Base-by-base conservation (phyloP, 2,329 filamentous ascomycete genomes). In the Diaporthe destruens region DNA sequence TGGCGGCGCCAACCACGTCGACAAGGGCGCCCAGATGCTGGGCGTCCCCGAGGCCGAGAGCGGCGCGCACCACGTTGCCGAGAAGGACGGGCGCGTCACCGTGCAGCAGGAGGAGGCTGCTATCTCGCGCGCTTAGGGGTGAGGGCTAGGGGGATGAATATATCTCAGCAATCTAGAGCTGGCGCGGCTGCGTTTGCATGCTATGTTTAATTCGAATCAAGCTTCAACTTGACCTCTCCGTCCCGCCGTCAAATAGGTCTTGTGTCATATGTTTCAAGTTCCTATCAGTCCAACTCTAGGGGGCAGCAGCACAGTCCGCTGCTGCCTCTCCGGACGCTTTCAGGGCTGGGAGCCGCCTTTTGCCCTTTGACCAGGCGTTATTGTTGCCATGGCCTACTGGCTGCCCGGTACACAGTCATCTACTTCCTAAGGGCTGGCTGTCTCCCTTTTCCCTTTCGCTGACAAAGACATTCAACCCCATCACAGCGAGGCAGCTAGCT, bases 1-100 rank as follows among this genome's bases (percentile, higher is more conserved):
- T 71, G 87, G 87, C 61, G 87, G 87, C n/a, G 81, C 81, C 71
- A 89, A 89, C 78, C 88, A 89, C 74, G 85, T 87, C 36, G 84
- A 87, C 77, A 86, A 86, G 78, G 87, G 87, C 49, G 86, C 84
- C 2, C 83, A 86, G 77, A 82, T 89, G 74, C 76, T 85, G 12
- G 77, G 78, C 11, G 75, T 74, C 12, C 61, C 73, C 8, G 75
- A 75, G 65, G 66, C 55, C 12, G 67, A 76, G 71, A 72, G 57
- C 49, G 73, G 72, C n/a, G 72, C 72, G 6, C 71, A 65, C 6
- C 71, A 76, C 42, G 54, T 75, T n/a, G 74, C 73, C 25, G 74
- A 77, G 75, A 72, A 74, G 71, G 72, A 76, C 4, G 75, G 72
- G 1, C 67, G 68, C 16, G 72, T 59, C 12, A 59, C 57, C 5